Evolutionary conservation across 2,329 filamentous ascomycete species (phyloP), one percentile per base, ranked within the genome.

Genomic region (Davidsoniella eucalypti): DNA sequence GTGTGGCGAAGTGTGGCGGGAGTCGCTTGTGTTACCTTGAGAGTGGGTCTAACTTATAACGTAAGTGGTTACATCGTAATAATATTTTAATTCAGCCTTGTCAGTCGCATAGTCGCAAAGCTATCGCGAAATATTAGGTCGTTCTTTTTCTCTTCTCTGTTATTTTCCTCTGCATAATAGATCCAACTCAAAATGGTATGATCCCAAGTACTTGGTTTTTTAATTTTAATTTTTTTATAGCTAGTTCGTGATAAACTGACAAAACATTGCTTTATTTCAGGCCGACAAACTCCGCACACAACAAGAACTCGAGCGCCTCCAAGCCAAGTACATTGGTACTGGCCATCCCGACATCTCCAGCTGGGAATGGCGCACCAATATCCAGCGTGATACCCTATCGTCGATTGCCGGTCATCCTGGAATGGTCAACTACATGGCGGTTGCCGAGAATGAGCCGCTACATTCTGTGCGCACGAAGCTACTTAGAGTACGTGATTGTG

Each of bases 211-310:
- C 4, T 23, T 23, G 3, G 2, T 4, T 21, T 21, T 21, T 23
- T 36, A 36, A 2, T 18, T 2, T 18, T 18, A 38, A 46, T 33
- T 12, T 5, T 33, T 33, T 9, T 33, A 3, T 10, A 33, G 6
- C 6, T 12, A 10, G 12, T 12, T 33, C 29, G 12, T 9, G 12
- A 33, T 33, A 33, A 33, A 12, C 29, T 33, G 12, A 33, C 7
- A 33, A 33, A 5, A 9, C 8, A 12, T 12, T 17, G 16, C 12
- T 38, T 14, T 5, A 6, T 44, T 21, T 8, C 12, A 81, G 92
- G 92, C 92, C 66, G 92, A 98, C 71, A 98, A 98, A 69, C 84
- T 98, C 57, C 88, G 92, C 63, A 92, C 87, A 8, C 86, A 94
- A 59, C 92, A 98, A 67, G 92, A 98, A 66, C 88, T 98, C 62